Evolutionary conservation across 1,284 basidiomycete species (phyloP), one percentile per base, ranked within the genome.

Genomic region (Puccinia coronata): DNA sequence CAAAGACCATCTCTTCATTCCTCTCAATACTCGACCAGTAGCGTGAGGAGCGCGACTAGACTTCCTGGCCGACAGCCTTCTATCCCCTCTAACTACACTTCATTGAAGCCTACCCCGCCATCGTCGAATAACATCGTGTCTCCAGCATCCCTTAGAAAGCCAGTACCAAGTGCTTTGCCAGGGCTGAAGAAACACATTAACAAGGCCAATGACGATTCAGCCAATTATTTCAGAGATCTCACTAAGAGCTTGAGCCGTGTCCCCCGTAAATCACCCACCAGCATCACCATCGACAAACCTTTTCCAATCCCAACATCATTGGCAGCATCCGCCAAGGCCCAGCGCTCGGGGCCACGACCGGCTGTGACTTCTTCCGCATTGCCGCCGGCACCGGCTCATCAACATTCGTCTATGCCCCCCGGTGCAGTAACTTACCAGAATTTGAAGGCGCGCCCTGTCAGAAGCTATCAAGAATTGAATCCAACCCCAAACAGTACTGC

Each of bases 381-480:
- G 16, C 25, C 67, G 25, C 39, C 12, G 18, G 9, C 36, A 47
- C 49, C 16, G 23, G 1, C 69, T 25, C 20, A 12, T 9, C 47
- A 51, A 36, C 28, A 2, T 55, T 11, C 23, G 14, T 28, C 28
- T 6, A 11, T 34, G 18, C 34, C 51, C 31, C 31, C 69, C 23
- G 23, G 49, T 43, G 20, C 49, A 55, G 39, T 71, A 5, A n/a
- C 49, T 3, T 36, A n/a, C 23, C 51, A 71, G 16, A 41, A n/a
- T n/a, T n/a, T n/a, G n/a, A n/a, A 53, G 51, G 28, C 69, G 16
- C 69, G 69, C 43, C 51, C 49, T 14, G 31, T 49, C 9, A 71
- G n/a, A 71, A 71, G 69, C 31, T 39, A 53, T 4, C 69, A 51
- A 71, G 69, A 71, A 71, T 12, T 71, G 28, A 39, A 34, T 3